Evolutionary conservation across 805 yeast genomes (phyloP).

Genomic region (Lipomyces orientalis): DNA sequence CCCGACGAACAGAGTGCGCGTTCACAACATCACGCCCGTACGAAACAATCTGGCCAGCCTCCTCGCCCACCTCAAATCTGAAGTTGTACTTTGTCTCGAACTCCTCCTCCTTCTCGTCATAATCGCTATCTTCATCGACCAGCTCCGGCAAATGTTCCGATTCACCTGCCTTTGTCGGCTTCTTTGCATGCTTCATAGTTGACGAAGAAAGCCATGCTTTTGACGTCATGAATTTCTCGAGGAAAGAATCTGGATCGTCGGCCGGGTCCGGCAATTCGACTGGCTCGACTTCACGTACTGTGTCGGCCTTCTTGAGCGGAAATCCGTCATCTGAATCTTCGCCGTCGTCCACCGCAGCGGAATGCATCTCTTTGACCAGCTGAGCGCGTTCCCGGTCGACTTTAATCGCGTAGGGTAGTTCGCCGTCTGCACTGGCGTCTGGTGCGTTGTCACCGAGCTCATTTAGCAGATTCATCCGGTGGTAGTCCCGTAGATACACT

Average conservation of each 20-base stretch:
- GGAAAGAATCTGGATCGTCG: conserved; percentile 67
- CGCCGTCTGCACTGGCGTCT: conserved; percentile 56
- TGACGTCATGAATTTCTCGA: conserved; percentile 70
- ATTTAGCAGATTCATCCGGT: conserved; percentile 77
- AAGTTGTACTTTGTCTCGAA: conserved; percentile 94
- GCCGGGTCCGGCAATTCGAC: conserved; percentile 68
- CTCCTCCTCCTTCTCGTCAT: conserved; percentile 88
- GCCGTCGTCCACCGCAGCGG: conserved; percentile 54
- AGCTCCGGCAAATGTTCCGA: conserved; percentile 41
- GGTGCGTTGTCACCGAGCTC: conserved; percentile 56
- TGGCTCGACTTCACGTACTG: conserved; percentile 45
- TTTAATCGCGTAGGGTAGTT: conserved; percentile 74
- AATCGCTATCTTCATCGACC: conserved; percentile 70
- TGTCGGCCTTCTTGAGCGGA: conserved; percentile 64
- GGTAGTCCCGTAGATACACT: conserved; percentile 88
- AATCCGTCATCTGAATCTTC: conserved; percentile 53
- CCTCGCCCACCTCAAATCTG: conserved; percentile 76
- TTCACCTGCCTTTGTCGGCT: neutral
- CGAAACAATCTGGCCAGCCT: conserved; percentile 86
- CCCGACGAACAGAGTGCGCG: conserved; percentile 89
- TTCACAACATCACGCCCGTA: conserved; percentile 75
- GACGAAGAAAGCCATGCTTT: conserved; percentile 82
- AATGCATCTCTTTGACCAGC: conserved; percentile 77
- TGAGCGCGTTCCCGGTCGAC: conserved; percentile 76
- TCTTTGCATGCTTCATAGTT: neutral